Percentiles rank a stretch among this genome's conserved stretches.
phyloP scores from a whole-genome alignment of 129 eudicot genomes.

The sunflower (Helianthus annuus) region DNA sequence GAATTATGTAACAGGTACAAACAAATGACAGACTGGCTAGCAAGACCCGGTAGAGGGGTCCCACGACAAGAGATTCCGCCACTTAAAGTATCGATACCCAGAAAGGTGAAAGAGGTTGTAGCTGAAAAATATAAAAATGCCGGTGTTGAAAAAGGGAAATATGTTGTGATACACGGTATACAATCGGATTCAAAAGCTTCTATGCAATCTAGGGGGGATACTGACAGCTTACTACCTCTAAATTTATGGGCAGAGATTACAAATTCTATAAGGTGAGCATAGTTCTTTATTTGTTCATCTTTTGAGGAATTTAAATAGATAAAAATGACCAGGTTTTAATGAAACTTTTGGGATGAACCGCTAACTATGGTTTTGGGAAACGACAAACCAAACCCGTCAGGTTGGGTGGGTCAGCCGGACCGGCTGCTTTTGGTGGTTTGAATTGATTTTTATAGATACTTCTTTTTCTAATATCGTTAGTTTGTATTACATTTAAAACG shows the following conservation, averaged over 20 bases:
- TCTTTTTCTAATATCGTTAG: not conserved
- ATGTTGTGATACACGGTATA: constrained; percentile 85
- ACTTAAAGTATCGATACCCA: constrained; percentile 71
- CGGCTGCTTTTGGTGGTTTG: no score
- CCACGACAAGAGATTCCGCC: constrained; percentile 80
- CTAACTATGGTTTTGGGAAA: not conserved
- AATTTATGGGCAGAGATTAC: constrained; percentile 74
- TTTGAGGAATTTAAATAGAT: not conserved
- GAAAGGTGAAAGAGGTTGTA: constrained; percentile 76
- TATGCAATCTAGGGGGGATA: constrained; percentile 87
- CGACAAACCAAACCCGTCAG: not conserved
- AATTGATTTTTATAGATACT: not conserved
- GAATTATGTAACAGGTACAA: constrained; percentile 56
- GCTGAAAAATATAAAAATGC: constrained; percentile 68
- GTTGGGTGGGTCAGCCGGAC: not conserved
- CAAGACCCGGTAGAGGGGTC: constrained; percentile 66
- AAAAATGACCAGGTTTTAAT: not conserved
- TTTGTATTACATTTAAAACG: not conserved
- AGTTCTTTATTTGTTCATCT: not conserved
- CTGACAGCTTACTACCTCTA: constrained; percentile 86
- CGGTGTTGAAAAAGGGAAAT: constrained; percentile 80
- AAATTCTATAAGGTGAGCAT: constrained; percentile 53
- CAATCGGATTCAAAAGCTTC: constrained; percentile 89
- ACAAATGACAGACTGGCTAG: constrained; percentile 88
- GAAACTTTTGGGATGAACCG: not conserved